Evolutionary conservation across 2,329 filamentous ascomycete species (phyloP), one percentile per base, ranked within the genome.

Genomic region (Nannizzia gypsea): DNA sequence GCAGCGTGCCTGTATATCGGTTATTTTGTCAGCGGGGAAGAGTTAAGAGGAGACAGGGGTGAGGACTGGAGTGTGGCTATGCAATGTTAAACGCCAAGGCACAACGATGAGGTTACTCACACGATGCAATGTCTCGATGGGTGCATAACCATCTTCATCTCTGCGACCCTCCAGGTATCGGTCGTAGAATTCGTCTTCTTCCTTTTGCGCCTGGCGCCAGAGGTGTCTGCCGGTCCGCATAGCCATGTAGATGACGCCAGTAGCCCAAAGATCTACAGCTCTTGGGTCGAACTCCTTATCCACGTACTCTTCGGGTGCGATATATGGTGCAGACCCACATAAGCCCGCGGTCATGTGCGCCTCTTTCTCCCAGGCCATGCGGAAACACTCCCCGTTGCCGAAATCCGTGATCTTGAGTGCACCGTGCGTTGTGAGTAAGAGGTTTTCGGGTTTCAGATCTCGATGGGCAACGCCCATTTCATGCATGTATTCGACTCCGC

Each of bases 301-400:
- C 1, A 86, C 83, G 69, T 99, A 99, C 73, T 99, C 93, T 72
- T 99, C 93, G 0, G 93, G 93, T 1, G 93, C 89, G 66, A 99
- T 99, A 71, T 99, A 99, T 0, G 93, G 93, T 22, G 92, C 93
- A 13, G 91, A 96, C 44, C 93, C 93, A 73, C 93, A 99, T 11
- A 99, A 84, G 48, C 93, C 93, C 44, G 90, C 92, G 2, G 95
- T 96, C 91, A 97, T 96, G 74, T 97, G 93, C 20, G 93, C 88
- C 73, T 97, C 91, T 59, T 90, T 93, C 74, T 99, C 93, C 93
- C 93, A 99, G 1, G 93, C 93, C 92, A 97, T 97, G 60, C 93
- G 87, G 81, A 99, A 99, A 74, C 93, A 99, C 74, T 99, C 93
- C 68, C 93, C 93, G 68, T 99, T 99, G 63, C 93, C 93, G 67